A percentile compares a stretch with the other conserved stretches of the same genome.
These are phyloP conservation scores for Fusarium praegraminearum DNA, from an alignment of 2,329 filamentous ascomycete species.

Conservation along the genomic window DNA sequence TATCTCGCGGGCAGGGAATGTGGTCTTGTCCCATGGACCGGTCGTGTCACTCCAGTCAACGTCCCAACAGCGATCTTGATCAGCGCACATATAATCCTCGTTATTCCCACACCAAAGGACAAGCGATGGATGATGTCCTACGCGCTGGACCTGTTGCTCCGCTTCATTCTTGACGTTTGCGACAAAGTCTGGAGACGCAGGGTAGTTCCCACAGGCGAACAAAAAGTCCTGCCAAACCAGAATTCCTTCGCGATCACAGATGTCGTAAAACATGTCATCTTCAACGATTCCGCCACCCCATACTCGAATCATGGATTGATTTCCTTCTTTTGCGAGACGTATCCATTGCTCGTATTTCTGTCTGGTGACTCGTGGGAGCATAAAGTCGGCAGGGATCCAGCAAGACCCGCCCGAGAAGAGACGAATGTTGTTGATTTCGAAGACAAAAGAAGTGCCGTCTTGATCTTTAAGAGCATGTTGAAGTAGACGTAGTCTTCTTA, in stretches of 20 bases:
- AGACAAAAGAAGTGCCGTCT: neutral
- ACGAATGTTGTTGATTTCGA: slow-evolving; percentile 15
- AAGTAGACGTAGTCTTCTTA: neutral
- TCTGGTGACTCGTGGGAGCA: neutral
- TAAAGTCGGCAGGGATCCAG: slow-evolving; percentile 5
- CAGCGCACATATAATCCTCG: slow-evolving; percentile 18
- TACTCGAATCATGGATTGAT: slow-evolving; percentile 9
- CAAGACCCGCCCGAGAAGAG: slow-evolving; percentile 1
- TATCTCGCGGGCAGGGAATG: slow-evolving; percentile 6
- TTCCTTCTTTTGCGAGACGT: neutral
- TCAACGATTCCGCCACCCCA: slow-evolving; percentile 13
- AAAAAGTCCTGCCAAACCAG: slow-evolving; percentile 20
- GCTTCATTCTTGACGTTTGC: neutral
- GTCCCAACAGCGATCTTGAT: slow-evolving; percentile 10
- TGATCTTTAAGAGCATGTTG: neutral
- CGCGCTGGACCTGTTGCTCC: neutral
- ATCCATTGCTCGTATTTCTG: neutral
- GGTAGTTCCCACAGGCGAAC: slow-evolving; percentile 15
- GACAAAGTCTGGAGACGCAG: neutral
- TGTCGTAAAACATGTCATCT: neutral
- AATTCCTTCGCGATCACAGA: slow-evolving; percentile 1
- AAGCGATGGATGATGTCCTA: slow-evolving; percentile 9
- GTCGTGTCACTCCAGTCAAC: slow-evolving; percentile 10
- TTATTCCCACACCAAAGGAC: slow-evolving; percentile 12
- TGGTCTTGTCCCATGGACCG: slow-evolving; percentile 13